phyloP scores from a whole-genome alignment of 2,329 filamentous ascomycete species.

The Calonectria naviculata region DNA sequence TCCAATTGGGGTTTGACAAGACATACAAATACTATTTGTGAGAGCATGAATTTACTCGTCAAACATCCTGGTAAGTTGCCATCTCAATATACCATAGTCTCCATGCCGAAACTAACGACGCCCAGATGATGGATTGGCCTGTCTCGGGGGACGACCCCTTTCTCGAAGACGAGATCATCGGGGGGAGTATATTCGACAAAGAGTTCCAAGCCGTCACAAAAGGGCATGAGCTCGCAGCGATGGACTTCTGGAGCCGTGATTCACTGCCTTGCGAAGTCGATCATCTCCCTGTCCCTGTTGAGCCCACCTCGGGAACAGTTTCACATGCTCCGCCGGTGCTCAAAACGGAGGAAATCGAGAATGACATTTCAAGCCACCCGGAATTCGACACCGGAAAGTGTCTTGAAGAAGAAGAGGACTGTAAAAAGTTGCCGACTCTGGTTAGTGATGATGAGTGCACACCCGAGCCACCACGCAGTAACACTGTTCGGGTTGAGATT shows the following conservation, averaged over 20 bases:
- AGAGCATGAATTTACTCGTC: constrained; percentile 15
- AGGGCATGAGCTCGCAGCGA: neutral
- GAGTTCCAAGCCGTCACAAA: constrained; percentile 17
- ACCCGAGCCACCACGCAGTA: neutral
- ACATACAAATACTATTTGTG: neutral
- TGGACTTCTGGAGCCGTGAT: neutral
- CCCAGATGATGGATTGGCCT: constrained; percentile 22
- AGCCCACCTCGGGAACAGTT: constrained; percentile 16
- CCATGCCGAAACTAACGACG: neutral
- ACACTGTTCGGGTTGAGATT: constrained; percentile 38
- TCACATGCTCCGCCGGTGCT: constrained; percentile 8
- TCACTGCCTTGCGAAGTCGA: neutral
- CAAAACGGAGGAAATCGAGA: constrained; percentile 7
- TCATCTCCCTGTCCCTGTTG: neutral
- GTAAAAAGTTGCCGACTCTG: neutral
- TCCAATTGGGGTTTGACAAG: neutral
- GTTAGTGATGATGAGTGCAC: neutral
- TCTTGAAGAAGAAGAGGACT: neutral
- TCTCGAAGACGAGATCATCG: constrained; percentile 11
- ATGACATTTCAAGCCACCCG: constrained; percentile 1
- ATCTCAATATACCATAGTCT: no score
- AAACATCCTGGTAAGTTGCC: constrained; percentile 27
- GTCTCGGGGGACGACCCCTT: constrained; percentile 8
- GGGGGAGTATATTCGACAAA: constrained; percentile 14
- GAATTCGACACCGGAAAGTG: neutral